Evolutionary conservation across 2,329 filamentous ascomycete species (phyloP), one percentile per base, ranked within the genome.

Genomic region (Penicillium sp.): DNA sequence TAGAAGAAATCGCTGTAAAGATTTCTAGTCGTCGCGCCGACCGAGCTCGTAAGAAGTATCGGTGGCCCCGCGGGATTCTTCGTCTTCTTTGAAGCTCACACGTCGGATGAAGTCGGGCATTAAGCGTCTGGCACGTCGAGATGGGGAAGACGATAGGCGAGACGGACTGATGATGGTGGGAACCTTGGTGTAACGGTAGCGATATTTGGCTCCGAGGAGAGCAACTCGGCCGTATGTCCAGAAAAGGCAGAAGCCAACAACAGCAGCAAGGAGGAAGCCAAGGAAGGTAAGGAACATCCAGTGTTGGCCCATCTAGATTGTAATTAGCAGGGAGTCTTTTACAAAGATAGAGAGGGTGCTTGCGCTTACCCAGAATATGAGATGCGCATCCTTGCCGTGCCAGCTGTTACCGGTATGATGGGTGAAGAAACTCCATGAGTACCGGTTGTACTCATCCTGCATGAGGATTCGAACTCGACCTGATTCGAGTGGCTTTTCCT

Each of bases 351-450:
- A 42, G 39, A 6, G 5, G 11, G 10, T 2, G 13, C 1, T 9
- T 34, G 16, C 14, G 67, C 75, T 64, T 71, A 82, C 78, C 83
- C 85, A 88, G 71, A 87, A 87, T 54, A 88, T 87, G 48, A 87
- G 67, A 66, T 80, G 78, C 46, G 86, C 85, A 63, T 88, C 85
- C 56, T 79, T 82, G 43, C 79, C 81, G 67, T 88, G 85, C 85
- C 85, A 87, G 71, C 83, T 86, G 71, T 83, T 86, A 37, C 85
- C 85, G 48, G 82, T 69, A 66, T 87, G 81, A 65, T 86, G 83
- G 31, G 81, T 86, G 73, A 91, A 90, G 77, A 90, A 90, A 61
- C 85, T 88, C 87, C 87, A 90, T 0, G 81, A 72, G 61, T 86
- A 80, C 59, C 82, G 79, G 65, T 87, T 87, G 74, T 90, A 90